phyloP scores from a whole-genome alignment of 2,329 filamentous ascomycete genomes.

The Stachybotrys echinatus region DNA sequence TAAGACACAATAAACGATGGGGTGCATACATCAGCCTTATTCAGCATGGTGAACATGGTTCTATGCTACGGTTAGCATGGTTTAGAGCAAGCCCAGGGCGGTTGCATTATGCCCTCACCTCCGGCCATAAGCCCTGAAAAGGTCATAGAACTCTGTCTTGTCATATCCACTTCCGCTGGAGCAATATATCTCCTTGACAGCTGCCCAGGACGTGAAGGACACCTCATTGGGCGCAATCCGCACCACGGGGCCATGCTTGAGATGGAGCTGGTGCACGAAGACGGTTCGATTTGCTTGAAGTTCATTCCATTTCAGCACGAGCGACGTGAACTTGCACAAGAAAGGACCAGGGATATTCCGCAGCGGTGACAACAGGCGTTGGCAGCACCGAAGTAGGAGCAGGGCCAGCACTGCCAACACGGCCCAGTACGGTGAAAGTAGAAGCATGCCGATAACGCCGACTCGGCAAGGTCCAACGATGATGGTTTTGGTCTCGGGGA shows the following conservation, averaged over 20 bases:
- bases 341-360: constrained; percentile 42
- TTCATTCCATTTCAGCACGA: constrained; percentile 51
- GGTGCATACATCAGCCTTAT: constrained; percentile 44
- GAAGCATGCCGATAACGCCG: constrained; percentile 13
- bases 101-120: constrained; percentile 30
- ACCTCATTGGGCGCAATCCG: constrained; percentile 54
- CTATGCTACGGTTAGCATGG: constrained; percentile 18
- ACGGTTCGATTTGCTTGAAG: constrained; percentile 44
- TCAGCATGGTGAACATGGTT: constrained; percentile 56
- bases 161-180: constrained; percentile 58
- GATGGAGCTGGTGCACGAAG: constrained; percentile 52
- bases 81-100: background rate
- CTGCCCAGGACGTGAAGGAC: constrained; percentile 50
- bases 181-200: constrained; percentile 59
- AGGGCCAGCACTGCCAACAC: constrained; percentile 16
- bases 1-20: too few relatives aligned
- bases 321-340: constrained; percentile 42
- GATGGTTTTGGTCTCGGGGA: too few relatives aligned
- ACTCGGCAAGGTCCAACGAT: too few relatives aligned
- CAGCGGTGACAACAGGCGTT: constrained; percentile 25
- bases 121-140: constrained; percentile 53
- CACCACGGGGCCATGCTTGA: constrained; percentile 50
- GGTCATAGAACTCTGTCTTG: constrained; percentile 59
- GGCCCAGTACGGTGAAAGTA: constrained; percentile 15
- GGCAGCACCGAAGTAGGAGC: constrained; percentile 15